These are phyloP conservation scores for Lenwebbia sp. DNA, from an alignment of 345 rosid species.

Conservation along the genomic window DNA sequence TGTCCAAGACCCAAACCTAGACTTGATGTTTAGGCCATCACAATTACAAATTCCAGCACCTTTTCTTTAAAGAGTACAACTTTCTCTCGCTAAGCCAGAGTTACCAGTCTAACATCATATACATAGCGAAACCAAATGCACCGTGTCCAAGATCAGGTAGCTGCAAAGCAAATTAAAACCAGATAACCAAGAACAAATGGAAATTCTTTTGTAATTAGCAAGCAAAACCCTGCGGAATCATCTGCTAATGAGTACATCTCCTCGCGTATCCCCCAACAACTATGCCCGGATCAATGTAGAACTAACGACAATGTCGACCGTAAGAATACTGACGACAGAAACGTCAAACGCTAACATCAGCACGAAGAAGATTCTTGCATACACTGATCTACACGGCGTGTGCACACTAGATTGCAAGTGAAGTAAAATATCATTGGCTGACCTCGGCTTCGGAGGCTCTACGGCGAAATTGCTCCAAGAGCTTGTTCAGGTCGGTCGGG, in stretches of 20 bases:
- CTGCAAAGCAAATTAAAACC: neutral
- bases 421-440: neutral
- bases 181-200: neutral
- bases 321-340: neutral
- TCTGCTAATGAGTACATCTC: neutral
- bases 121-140: neutral
- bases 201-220: neutral
- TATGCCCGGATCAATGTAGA: neutral
- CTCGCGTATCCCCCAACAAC: neutral
- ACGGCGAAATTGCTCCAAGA: conserved; percentile 17
- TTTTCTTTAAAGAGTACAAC: neutral
- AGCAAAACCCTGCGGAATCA: neutral
- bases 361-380: neutral
- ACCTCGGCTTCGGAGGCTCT: conserved; percentile 35
- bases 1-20: neutral
- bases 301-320: neutral
- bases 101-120: neutral
- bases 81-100: neutral
- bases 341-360: neutral
- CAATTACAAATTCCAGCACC: neutral
- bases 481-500: neutral
- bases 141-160: neutral
- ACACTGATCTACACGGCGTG: neutral
- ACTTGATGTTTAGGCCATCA: neutral
- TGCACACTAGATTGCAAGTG: neutral